phyloP scores from a whole-genome alignment of 495 filamentous ascomycete species.

The Daldinia grandis region DNA sequence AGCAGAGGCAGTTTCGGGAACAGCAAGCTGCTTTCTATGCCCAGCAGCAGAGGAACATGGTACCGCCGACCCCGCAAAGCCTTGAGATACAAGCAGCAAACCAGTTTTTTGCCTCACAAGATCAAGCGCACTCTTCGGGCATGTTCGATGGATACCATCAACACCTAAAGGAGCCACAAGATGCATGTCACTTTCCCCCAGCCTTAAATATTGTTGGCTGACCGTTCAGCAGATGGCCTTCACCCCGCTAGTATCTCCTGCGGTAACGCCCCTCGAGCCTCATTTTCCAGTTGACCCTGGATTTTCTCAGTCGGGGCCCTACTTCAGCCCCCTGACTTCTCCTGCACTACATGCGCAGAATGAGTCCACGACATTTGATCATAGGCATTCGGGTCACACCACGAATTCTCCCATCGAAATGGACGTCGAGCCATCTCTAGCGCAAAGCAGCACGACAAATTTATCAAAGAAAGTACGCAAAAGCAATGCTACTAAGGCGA shows the following conservation, averaged over 20 bases:
- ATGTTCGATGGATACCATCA: conserved; percentile 63
- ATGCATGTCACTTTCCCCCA: conserved; percentile 62
- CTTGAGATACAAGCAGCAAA: conserved; percentile 82
- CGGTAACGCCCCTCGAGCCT: conserved; percentile 88
- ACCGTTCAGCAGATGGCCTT: conserved; percentile 74
- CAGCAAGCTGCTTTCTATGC: conserved; percentile 62
- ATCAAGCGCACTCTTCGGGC: conserved; percentile 52
- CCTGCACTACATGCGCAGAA: conserved; percentile 88
- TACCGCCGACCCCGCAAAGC: conserved; percentile 94
- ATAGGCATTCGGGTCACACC: conserved; percentile 48
- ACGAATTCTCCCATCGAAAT: conserved; percentile 57
- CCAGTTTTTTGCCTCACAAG: conserved; percentile 66
- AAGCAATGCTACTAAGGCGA: conserved; percentile 55
- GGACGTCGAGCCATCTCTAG: conserved; percentile 54
- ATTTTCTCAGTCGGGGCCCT: conserved; percentile 84
- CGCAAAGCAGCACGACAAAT: conserved; percentile 46
- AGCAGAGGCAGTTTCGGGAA: conserved; percentile 59
- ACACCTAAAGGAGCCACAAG: conserved; percentile 76
- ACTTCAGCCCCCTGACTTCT: conserved; percentile 93
- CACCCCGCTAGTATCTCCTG: conserved; percentile 93
- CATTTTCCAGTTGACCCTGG: conserved; percentile 81
- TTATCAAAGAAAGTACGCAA: conserved; percentile 59
- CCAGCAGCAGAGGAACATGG: conserved; percentile 65
- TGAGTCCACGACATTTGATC: conserved; percentile 55
- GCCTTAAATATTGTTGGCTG: conserved; percentile 33